Conservation (phyloP, 768 basidiomycete genomes). For the Leucocoprinus leucothites region DNA sequence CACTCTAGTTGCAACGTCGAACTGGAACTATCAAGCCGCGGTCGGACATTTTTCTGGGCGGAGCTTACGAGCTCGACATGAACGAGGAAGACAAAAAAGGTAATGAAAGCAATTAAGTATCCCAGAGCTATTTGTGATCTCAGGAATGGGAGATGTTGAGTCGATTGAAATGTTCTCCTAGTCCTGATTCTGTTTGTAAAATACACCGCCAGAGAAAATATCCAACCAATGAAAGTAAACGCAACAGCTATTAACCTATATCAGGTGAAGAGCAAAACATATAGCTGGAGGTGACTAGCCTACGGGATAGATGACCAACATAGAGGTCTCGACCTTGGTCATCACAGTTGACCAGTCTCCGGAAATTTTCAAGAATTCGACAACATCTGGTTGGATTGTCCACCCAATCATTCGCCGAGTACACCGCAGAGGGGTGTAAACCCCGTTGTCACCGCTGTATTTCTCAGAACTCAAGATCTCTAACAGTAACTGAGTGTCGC, state of each 20-base stretch:
- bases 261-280: neutral
- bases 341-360: neutral
- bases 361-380: neutral
- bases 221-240: neutral
- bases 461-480: neutral
- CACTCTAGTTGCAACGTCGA: neutral
- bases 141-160: neutral
- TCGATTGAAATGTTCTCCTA: neutral
- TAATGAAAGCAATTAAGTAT: neutral
- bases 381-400: neutral
- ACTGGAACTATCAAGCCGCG: neutral
- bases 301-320: slow-evolving; percentile 2
- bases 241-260: neutral
- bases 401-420: neutral
- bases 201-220: neutral
- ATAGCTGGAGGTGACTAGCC: neutral
- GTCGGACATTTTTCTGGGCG: neutral
- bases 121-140: neutral
- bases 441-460: neutral
- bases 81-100: slow-evolving; percentile 4
- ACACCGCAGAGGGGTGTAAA: neutral
- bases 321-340: neutral
- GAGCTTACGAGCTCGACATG: slow-evolving; percentile 4
- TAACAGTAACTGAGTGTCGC: neutral
- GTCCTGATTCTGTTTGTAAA: neutral